Evolutionary conservation across 1,139 yeast species (phyloP), one percentile per base, ranked within the genome.

Genomic region (Taphrina sp.): DNA sequence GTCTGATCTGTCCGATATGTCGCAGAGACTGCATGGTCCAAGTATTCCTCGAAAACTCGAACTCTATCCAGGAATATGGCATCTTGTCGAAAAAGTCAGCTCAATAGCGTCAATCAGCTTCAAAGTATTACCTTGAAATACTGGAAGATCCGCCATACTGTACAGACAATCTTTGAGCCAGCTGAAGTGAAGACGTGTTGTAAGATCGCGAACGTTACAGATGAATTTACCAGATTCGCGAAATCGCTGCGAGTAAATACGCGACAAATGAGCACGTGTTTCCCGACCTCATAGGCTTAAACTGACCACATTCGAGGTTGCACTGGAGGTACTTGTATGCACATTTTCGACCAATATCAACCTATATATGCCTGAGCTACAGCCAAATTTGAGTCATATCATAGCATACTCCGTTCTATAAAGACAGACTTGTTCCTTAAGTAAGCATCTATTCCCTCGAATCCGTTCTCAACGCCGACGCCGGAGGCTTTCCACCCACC

Each of bases 11-110:
- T 75, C 46, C 71, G 73, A 51, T 77, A 75, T 5, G 57, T 24
- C 20, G 46, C 44, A 7, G 54, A 31, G 12, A 42, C 46, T 7
- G 45, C 33, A 36, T 58, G 52, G 64, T 85, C 94, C 47, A 92
- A 74, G 67, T 90, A 90, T 66, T 92, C 97, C 63, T 86, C 90
- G 71, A 92, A 92, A 63, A 83, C 77, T 67, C 95, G 81, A 35
- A 86, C 87, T 63, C 96, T 81, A 69, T 90, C 97, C 60, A 84
- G 80, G 64, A 63, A 65, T 14, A 64, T 62, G 17, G 73, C 72
- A 60, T 70, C 73, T 19, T 64, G 46, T 8, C 52, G 56, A 29
- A 29, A 28, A 23, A 17, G n/a, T 26, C 4, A 8, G 20, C 5
- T n/a, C 26, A 33, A 12, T 5, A 7, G 3, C 12, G 10, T 7